These are phyloP conservation scores for Entomortierella parvispora DNA, from an alignment of 192 early-diverging fungal genomes.

Conservation along the genomic window DNA sequence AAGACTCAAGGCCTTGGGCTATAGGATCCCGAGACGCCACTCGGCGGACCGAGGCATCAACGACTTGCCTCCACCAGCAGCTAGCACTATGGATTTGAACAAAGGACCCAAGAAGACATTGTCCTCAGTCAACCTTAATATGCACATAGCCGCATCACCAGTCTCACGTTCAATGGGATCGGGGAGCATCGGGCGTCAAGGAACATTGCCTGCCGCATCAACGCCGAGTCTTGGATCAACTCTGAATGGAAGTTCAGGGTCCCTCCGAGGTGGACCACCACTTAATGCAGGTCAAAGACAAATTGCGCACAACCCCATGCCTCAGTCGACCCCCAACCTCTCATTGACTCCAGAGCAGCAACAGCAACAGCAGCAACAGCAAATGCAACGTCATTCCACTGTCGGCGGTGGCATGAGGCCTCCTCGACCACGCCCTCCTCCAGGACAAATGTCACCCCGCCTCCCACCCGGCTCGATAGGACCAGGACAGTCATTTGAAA, in stretches of 20 bases:
- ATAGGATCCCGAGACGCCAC: constrained; percentile 39
- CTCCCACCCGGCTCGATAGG: constrained; percentile 12
- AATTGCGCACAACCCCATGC: constrained; percentile 15
- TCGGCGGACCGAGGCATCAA: constrained; percentile 47
- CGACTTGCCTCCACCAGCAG: constrained; percentile 42
- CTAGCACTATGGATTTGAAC: constrained; percentile 31
- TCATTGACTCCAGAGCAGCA: constrained; percentile 10
- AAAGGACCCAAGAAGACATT: not conserved
- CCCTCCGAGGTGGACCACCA: constrained; percentile 3
- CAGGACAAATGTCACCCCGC: constrained; percentile 15
- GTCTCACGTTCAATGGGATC: not conserved
- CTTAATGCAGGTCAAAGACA: not conserved
- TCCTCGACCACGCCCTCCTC: constrained; percentile 22
- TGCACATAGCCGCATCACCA: not conserved
- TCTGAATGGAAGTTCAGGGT: constrained; percentile 24
- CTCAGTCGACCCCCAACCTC: constrained; percentile 25
- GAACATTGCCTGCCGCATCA: constrained; percentile 2
- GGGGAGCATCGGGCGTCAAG: not conserved
- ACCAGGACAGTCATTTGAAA: constrained; percentile 29
- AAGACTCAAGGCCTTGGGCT: constrained; percentile 52
- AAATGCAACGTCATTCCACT: constrained; percentile 14
- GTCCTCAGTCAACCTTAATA: constrained; percentile 5
- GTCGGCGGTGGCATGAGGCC: constrained; percentile 20
- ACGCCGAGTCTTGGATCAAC: constrained; percentile 37
- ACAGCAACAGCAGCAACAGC: constrained; percentile 15